Evolutionary conservation across 805 yeast genomes (phyloP), one percentile per base, ranked within the genome.

Genomic region (Komagataella ulmi): DNA sequence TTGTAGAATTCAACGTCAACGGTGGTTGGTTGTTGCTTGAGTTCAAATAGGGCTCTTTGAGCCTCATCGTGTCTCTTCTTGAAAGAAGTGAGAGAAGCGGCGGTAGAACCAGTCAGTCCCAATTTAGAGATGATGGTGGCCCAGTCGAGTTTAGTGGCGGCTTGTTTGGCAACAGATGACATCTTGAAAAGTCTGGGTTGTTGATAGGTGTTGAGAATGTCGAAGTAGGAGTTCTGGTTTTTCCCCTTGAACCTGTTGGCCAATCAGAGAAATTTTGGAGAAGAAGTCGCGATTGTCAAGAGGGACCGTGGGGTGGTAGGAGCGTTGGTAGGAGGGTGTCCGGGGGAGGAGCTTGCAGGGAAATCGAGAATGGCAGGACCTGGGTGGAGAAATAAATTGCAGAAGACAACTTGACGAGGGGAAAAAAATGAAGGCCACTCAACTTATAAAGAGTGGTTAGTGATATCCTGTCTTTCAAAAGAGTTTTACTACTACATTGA

Each of bases 11-110:
- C 70, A 59, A 90, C 91, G 71, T 91, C 96, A 57, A 93, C 88
- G 45, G 73, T 74, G 53, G 88, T 76, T 56, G 89, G 72, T 72
- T 88, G 91, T 58, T 76, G 73, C 66, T 81, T 75, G 61, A 91
- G 76, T 57, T 81, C 84, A 60, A 76, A 72, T 61, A 87, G 74
- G 63, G 77, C 79, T 74, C 88, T 84, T 76, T 89, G 85, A 61
- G 98, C 98, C 69, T 93, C 98, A 65, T 93, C 99, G 71, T 89
- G 85, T 80, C 99, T 88, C 87, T 93, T 91, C 75, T 90, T 90
- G 85, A 93, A 93, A 30, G 95, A 79, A 51, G 93, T 80, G 68
- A 93, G 76, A 47, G 96, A 80, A 51, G 86, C 66, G 54, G 96
- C 95, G 56, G 99, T 93, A 65, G 83, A 73, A 56, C 99, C 99